Conservation (phyloP, 2,329 filamentous ascomycete species). For the Alternaria conjuncta region DNA sequence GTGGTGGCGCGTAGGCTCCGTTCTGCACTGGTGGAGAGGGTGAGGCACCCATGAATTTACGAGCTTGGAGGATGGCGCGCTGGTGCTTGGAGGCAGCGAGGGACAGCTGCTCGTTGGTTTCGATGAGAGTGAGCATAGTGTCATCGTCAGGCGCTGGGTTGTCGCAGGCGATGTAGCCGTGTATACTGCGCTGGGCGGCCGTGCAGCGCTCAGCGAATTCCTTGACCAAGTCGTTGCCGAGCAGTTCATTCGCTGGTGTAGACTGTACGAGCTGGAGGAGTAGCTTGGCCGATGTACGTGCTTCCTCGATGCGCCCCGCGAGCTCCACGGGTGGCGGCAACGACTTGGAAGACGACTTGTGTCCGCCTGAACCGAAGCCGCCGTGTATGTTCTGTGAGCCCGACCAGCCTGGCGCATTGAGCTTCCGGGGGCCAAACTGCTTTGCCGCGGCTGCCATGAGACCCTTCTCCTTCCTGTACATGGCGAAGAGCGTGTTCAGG, state of each 20-base stretch:
- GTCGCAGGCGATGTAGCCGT: conserved; percentile 81
- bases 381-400: conserved; percentile 30
- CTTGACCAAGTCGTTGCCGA: conserved; percentile 84
- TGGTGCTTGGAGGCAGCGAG: conserved; percentile 84
- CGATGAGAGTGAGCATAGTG: conserved; percentile 90
- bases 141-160: conserved; percentile 87
- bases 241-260: conserved; percentile 76
- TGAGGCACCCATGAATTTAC: conserved; percentile 51
- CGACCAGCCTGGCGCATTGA: conserved; percentile 54
- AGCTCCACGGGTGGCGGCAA: conserved; percentile 77
- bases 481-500: conserved; percentile 71
- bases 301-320: conserved; percentile 84
- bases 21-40: conserved; percentile 25
- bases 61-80: conserved; percentile 71
- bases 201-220: conserved; percentile 91
- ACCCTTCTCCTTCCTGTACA: conserved; percentile 83
- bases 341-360: conserved; percentile 25
- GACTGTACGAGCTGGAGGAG: conserved; percentile 91
- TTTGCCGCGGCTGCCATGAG: conserved; percentile 56
- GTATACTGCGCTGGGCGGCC: conserved; percentile 79
- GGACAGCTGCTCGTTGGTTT: conserved; percentile 90
- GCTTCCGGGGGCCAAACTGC: conserved; percentile 47
- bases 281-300: conserved; percentile 86
- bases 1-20: conserved; percentile 6
- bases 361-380: conserved; percentile 27